Base-by-base conservation (phyloP, 257 asterid species). In the Petunia axillaris region DNA sequence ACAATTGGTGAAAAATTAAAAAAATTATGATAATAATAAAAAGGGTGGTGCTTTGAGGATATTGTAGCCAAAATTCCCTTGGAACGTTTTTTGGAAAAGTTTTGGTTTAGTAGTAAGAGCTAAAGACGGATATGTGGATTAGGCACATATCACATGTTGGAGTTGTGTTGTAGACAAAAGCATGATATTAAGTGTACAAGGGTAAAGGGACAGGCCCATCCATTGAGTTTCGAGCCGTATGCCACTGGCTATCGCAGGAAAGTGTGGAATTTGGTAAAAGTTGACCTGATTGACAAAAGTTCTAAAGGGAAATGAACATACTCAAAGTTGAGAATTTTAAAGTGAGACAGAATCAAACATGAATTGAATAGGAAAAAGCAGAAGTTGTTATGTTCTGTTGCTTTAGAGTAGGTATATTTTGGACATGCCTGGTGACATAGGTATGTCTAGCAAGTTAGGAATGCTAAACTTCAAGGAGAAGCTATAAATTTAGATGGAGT, bases 311-410 rank as follows among this genome's bases (percentile, higher is more conserved):
- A 53, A 53, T 53, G 8, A 59, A 38, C 5, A 44, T 70, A 4
- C 52, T 44, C 1, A 9, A 44, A 43, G 39, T 68, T 44, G 39
- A 44, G 15, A 41, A 15, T 15, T 59, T 2, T 10, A 2, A 63
- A 1, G 41, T 10, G 0, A 38, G 71, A 50, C 9, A 71, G 46
- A 73, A 73, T 73, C 7, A 50, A 62, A 73, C 78, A 73, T 48
- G 78, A 73, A 50, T 71, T 5, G 77, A 71, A 71, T 48, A 48
- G 6, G 46, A 10, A 73, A 48, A 48, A 48, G 44, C 25, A 48
- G 62, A 50, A 73, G 62, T 73, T 35, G 46, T 36, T 50, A 73
- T 73, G 50, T 73, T 73, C 46, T 71, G 60, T 71, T 71, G 43
- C 43, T 48, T 40, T 16, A 70, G 25, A 25, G 25, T 25, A 25